These are phyloP conservation scores for Xerocomus amazonicus DNA, from an alignment of 1,284 basidiomycete genomes.

Conservation along the genomic window DNA sequence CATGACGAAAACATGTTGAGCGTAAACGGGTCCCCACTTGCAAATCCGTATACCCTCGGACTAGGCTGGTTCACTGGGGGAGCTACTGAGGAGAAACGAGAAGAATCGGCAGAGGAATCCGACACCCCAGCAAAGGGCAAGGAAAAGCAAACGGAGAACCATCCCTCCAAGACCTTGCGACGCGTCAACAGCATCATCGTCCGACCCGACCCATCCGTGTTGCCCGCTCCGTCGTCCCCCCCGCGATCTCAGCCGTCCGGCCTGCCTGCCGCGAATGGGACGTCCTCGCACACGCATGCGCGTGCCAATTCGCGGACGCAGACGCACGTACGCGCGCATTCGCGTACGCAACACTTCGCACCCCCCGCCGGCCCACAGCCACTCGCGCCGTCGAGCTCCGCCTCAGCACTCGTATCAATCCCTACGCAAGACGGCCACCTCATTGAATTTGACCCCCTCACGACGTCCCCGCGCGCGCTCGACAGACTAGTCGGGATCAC, in stretches of 20 bases:
- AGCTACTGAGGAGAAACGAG: conserved; percentile 28
- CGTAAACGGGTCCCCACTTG: conserved; percentile 71
- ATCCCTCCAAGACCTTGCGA: conserved; percentile 24
- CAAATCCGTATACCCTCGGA: conserved; percentile 65
- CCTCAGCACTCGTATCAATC: conserved; percentile 57
- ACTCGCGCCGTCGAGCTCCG: conserved; percentile 13
- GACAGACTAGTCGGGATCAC: conserved; percentile 73
- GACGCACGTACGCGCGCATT: background rate
- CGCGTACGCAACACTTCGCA: background rate
- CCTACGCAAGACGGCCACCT: conserved; percentile 71
- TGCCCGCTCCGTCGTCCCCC: conserved; percentile 13
- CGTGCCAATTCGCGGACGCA: conserved; percentile 52
- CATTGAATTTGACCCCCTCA: conserved; percentile 75
- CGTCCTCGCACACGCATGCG: conserved; percentile 37
- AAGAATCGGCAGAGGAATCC: background rate
- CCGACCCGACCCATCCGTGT: conserved; percentile 52
- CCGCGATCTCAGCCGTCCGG: conserved; percentile 3
- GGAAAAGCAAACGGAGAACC: conserved; percentile 16
- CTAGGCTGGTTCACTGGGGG: conserved; percentile 47
- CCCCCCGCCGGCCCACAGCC: conserved; percentile 33
- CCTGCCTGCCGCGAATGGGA: conserved; percentile 4
- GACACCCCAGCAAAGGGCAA: conserved; percentile 16
- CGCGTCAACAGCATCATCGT: conserved; percentile 63
- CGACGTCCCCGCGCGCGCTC: conserved; percentile 62
- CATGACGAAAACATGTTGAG: conserved; percentile 71